These are phyloP conservation scores for Aurifilum marmelostoma DNA, from an alignment of 2,329 filamentous ascomycete genomes.

Conservation along the genomic window DNA sequence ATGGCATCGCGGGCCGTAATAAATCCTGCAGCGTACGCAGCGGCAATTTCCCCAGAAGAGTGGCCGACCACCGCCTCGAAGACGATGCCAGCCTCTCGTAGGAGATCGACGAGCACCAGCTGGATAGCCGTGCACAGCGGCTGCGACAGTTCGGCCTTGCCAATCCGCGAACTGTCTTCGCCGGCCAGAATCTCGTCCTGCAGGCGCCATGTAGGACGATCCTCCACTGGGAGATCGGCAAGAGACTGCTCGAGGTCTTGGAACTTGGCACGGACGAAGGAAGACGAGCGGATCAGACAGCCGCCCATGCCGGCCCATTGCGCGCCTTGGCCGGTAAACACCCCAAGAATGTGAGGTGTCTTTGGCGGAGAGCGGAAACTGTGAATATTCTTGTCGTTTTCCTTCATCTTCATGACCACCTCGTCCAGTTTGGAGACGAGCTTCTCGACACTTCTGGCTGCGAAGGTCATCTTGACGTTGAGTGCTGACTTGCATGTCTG, in stretches of 20 bases:
- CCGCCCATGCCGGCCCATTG: constrained; percentile 41
- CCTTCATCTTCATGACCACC: neutral
- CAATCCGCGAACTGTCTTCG: neutral
- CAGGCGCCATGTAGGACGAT: neutral
- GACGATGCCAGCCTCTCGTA: constrained; percentile 38
- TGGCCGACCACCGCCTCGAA: constrained; percentile 46
- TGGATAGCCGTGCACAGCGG: constrained; percentile 44
- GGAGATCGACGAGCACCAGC: constrained; percentile 45
- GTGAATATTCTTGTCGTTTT: neutral
- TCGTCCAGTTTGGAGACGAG: neutral
- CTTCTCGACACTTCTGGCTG: neutral
- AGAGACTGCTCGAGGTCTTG: neutral
- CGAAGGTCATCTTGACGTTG: neutral
- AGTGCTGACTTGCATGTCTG: neutral
- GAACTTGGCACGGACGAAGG: constrained; percentile 13
- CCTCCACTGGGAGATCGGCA: neutral
- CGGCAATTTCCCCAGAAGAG: constrained; percentile 49
- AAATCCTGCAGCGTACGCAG: constrained; percentile 46
- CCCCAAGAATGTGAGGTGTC: constrained; percentile 11
- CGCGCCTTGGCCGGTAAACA: constrained; percentile 42
- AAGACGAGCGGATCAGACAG: neutral
- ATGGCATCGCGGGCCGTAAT: constrained; percentile 43
- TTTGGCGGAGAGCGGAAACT: constrained; percentile 4
- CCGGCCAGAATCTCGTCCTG: constrained; percentile 2
- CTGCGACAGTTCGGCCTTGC: constrained; percentile 31